Base-by-base conservation (phyloP, 2,329 filamentous ascomycete genomes). In the Biscogniauxia mediterranea region DNA sequence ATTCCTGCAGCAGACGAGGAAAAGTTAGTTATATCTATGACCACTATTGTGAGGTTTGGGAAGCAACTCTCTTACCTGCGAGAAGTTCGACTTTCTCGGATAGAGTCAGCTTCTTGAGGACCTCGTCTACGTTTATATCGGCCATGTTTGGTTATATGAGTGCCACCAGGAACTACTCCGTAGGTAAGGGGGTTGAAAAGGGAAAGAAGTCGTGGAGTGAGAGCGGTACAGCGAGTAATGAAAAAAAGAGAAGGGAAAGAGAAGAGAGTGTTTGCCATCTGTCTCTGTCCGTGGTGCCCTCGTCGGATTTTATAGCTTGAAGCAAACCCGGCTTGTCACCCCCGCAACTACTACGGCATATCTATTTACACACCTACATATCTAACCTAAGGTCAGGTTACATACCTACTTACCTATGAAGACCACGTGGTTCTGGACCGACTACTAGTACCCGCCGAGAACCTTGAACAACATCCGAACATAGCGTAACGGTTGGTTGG, bases 51-150 rank as follows among this genome's bases (percentile, higher is more conserved):
- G 5, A 19, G 17, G 17, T 5, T 25, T 6, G 15, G 11, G 7
- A 20, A 26, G 3, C 1, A 17, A 23, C 11, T 11, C 9, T 64
- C 74, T 57, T 63, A 81, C 81, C 82, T 54, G 83, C 77, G 56
- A 85, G 75, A 52, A 85, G 75, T 51, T 82, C 80, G 55, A 83
- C 78, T 71, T 85, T 85, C 68, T 86, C 82, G 4, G 74, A 70
- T 55, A 81, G 71, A 11, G 78, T 80, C 59, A 85, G 80, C 76
- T 84, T 83, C 68, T 81, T 80, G 52, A 86, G 76, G 28, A 83
- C 73, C 62, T 80, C 78, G 59, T 85, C 83, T 8, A 85, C 81
- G 57, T 85, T 76, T 50, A 86, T 78, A 64, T 83, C 77, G 28
- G 80, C 79, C 80, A 83, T 83, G 3, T 57, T 52, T 32, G 52